Conservation (phyloP, 2,329 filamentous ascomycete species). For the Xylariaceae sp. region DNA sequence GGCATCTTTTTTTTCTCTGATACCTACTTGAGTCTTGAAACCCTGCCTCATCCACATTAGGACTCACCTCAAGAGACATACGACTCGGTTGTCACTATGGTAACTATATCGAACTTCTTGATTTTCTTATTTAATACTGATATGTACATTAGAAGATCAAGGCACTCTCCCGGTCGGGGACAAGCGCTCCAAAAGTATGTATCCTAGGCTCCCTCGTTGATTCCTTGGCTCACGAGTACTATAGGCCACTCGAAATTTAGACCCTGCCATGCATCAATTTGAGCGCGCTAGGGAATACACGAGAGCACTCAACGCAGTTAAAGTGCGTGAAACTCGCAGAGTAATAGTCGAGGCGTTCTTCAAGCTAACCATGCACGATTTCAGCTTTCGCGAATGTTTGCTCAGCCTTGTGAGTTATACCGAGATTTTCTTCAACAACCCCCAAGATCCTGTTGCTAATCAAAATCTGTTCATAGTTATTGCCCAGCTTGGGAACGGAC, state of each 20-base stretch:
- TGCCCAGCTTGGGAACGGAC: slow-evolving; percentile 83
- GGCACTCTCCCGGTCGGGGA: slow-evolving; percentile 40
- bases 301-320: slow-evolving; percentile 66
- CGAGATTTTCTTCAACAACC: slow-evolving; percentile 38
- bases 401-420: slow-evolving; percentile 60
- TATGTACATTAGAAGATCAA: slow-evolving; percentile 32
- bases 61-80: slow-evolving; percentile 1
- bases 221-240: slow-evolving; percentile 33
- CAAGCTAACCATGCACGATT: no score
- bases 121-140: no score
- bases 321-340: no score
- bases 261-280: slow-evolving; percentile 50
- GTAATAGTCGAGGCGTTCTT: no score
- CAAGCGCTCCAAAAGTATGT: slow-evolving; percentile 29
- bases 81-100: slow-evolving; percentile 17
- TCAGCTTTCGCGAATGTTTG: slow-evolving; percentile 93
- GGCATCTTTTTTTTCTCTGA: no score
- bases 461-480: slow-evolving; percentile 48
- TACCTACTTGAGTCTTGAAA: slow-evolving; percentile 4
- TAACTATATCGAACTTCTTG: no score
- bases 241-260: slow-evolving; percentile 32
- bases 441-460: slow-evolving; percentile 3
- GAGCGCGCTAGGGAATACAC: slow-evolving; percentile 69
- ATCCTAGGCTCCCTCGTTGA: background rate
- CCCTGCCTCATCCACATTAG: background rate